Evolutionary conservation across 805 yeast species (phyloP).

Genomic region (Yarrowia hollandica): DNA sequence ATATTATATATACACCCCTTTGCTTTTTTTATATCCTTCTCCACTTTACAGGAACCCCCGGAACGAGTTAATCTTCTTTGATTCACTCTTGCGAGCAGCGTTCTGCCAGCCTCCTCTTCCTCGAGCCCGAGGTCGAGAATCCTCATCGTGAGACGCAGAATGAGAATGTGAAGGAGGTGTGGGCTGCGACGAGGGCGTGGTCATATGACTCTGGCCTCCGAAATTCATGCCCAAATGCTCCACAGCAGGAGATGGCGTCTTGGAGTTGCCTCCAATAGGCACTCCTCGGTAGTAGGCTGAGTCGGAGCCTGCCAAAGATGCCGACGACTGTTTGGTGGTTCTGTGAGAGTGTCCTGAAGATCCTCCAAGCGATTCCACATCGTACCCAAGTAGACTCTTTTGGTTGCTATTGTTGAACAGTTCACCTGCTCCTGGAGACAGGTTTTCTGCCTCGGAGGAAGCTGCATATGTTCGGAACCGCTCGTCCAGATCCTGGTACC

Average conservation of each 20-base stretch:
- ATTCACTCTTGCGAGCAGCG: slow-evolving; percentile 9
- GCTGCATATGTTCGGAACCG: slow-evolving; percentile 34
- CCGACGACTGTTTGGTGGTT: slow-evolving; percentile 20
- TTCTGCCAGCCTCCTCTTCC: slow-evolving; percentile 23
- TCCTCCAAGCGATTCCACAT: slow-evolving; percentile 11
- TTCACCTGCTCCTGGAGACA: slow-evolving; percentile 14
- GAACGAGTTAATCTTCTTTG: slow-evolving; percentile 17
- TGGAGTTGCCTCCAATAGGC: slow-evolving; percentile 8
- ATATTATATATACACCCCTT: not conserved
- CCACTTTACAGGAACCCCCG: slow-evolving; percentile 1
- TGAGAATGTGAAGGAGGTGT: not conserved
- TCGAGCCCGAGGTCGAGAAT: slow-evolving; percentile 5
- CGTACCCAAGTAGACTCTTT: slow-evolving; percentile 12
- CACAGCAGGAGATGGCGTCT: slow-evolving; percentile 14
- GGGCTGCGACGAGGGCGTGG: no score
- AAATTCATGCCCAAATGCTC: slow-evolving; percentile 18
- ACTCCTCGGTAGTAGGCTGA: slow-evolving; percentile 2
- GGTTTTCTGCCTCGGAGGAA: slow-evolving; percentile 4
- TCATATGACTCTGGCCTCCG: not conserved
- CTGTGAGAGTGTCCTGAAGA: slow-evolving; percentile 13
- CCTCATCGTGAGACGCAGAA: not conserved
- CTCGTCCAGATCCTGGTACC: slow-evolving; percentile 37
- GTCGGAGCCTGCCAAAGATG: slow-evolving; percentile 11
- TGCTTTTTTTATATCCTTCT: not conserved
- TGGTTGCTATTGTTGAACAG: slow-evolving; percentile 17